Evolutionary conservation across 768 basidiomycete species (phyloP).

Genomic region (Lentinula raphanica): DNA sequence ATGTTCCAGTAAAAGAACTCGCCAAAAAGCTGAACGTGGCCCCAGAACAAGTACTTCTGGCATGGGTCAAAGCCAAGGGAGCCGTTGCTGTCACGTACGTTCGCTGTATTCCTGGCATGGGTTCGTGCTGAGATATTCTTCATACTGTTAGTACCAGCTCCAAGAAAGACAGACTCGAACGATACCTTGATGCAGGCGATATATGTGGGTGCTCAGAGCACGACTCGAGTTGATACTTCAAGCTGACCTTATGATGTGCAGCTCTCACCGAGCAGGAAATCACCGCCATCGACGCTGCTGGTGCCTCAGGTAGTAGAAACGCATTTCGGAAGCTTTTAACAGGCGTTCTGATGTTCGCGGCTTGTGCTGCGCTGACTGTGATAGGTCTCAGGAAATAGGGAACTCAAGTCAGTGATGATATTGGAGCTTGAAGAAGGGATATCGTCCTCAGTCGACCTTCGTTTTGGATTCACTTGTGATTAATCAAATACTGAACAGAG

Average conservation of each 20-base stretch:
- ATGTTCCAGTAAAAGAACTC: conserved; percentile 50
- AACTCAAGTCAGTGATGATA: not conserved
- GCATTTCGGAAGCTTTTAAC: not conserved
- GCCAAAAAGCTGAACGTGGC: conserved; percentile 45
- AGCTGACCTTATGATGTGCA: conserved; percentile 15
- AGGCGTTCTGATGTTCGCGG: not conserved
- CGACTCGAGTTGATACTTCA: not conserved
- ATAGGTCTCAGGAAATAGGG: not conserved
- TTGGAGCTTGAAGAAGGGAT: not conserved
- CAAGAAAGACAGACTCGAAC: conserved; percentile 57
- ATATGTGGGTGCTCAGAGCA: conserved; percentile 34
- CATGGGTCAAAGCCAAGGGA: conserved; percentile 69
- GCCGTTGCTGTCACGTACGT: conserved; percentile 57
- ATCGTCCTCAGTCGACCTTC: no score
- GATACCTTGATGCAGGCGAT: conserved; percentile 66
- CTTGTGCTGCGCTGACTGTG: not conserved
- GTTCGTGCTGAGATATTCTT: not conserved
- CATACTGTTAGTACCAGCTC: conserved; percentile 47
- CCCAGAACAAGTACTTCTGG: conserved; percentile 64
- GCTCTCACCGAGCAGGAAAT: conserved; percentile 50
- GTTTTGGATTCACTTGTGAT: not conserved
- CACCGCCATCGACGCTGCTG: conserved; percentile 51
- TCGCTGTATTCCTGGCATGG: not conserved
- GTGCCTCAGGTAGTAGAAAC: conserved; percentile 23
- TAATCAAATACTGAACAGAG: no score